Evolutionary conservation across 768 basidiomycete species (phyloP), one percentile per base, ranked within the genome.

Genomic region (Tricholoma saponaceum): DNA sequence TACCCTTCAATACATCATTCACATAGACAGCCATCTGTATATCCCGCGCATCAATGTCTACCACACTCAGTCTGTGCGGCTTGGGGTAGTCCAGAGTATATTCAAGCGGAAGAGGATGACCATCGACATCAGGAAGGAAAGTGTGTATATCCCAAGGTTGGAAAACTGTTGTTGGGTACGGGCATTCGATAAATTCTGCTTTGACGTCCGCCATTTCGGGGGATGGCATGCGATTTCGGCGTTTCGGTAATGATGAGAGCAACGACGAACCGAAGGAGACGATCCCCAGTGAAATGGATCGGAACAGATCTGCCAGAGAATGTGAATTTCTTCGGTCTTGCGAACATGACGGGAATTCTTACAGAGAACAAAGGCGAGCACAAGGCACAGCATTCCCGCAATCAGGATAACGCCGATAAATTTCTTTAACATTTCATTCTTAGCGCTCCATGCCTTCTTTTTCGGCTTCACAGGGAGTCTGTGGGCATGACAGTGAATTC

Each of bases 1-100:
- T 16, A 33, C 61, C 64, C 3, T 59, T 51, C 1, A 62, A 43
- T 14, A 28, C 52, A 41, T 57, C 57, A 30, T 68, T 65, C 12
- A 68, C 57, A 39, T 55, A 63, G 8, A 68, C 49, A 14, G 59
- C 57, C 61, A 68, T 57, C 33, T 56, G 56, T 28, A 62, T 59
- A 47, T 68, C 67, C 33, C 57, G 59, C 12, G 41, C 60, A 37
- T 64, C 67, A 32, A 66, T 59, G 16, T 65, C 65, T 2, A 64
- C 52, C 25, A 66, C 25, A 32, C 60, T 59, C 20, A 68, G 25
- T 13, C 23, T 53, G 52, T 68, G 65, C 2, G 60, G 32, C 16
- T 61, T 62, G n/a, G 28, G 30, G 51, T 49, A 49, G 55, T 66
- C 55, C n/a, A 66, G 47, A 7, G 56, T 65, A 49, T 68, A 68